Evolutionary conservation across 192 early-diverging fungal genomes (phyloP).

Genomic region (Coemansia sp.): DNA sequence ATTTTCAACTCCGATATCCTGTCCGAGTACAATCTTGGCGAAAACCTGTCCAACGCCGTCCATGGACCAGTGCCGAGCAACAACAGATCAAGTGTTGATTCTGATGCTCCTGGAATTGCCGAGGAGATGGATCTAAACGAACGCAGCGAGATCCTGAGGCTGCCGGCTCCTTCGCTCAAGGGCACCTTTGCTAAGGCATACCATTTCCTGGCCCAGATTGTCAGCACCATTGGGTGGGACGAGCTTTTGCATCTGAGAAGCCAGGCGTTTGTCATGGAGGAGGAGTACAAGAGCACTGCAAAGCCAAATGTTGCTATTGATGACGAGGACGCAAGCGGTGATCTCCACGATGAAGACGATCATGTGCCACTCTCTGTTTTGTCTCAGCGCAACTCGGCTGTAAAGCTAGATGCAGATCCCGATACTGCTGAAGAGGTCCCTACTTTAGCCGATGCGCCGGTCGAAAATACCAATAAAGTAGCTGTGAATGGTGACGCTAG

Average conservation of each 20-base stretch:
- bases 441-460: neutral
- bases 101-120: constrained; percentile 34
- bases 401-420: neutral
- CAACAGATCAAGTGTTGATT: constrained; percentile 33
- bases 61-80: constrained; percentile 32
- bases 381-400: constrained; percentile 18
- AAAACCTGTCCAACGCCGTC: constrained; percentile 29
- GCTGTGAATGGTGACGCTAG: neutral
- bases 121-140: constrained; percentile 52
- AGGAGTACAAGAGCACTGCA: constrained; percentile 79
- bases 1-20: constrained; percentile 82
- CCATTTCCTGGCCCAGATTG: constrained; percentile 74
- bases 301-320: constrained; percentile 29
- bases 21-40: constrained; percentile 50
- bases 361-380: constrained; percentile 34
- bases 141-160: constrained; percentile 66
- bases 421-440: neutral
- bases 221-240: constrained; percentile 91
- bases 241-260: constrained; percentile 85
- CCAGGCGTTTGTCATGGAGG: constrained; percentile 98
- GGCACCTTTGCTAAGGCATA: constrained; percentile 96
- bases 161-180: constrained; percentile 85
- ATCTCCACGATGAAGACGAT: constrained; percentile 18
- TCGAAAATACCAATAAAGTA: neutral
- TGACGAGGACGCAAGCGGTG: constrained; percentile 22